Base-by-base conservation (phyloP, 768 basidiomycete genomes). In the Omphalotus guepiniiformis region DNA sequence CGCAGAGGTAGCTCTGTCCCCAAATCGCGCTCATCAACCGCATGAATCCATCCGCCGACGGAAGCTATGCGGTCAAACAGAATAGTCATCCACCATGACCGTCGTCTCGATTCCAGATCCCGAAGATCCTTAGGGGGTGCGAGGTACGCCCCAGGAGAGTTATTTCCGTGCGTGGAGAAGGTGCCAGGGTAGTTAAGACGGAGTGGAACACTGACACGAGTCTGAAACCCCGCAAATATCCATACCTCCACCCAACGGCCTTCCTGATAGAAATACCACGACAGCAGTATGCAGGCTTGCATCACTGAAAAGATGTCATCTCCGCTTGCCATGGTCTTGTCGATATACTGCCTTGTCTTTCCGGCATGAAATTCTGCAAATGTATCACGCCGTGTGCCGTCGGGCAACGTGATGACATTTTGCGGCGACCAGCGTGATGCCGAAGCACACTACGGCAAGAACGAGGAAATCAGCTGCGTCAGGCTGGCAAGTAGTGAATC, bases 51-150 rank as follows among this genome's bases (percentile, higher is more conserved):
- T 15, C 90, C 89, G 68, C 44, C 55, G 3, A 59, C 58, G 8
- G 50, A 51, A 4, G 67, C 80, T 39, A 90, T 88, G 23, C 89
- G 83, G 63, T 93, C 89, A 61, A 92, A 91, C 38, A 90, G 66
- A 32, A 93, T 80, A 16, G 87, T 83, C 86, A 90, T 90, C 89
- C 89, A 93, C 90, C 90, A 93, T 4, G 88, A 85, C 43, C 90
- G 75, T 41, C 90, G 74, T 51, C 89, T 73, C 35, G 79, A 82
- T 65, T 93, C 89, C 47, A 90, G 64, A 53, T 92, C 90, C 16
- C 76, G 78, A 35, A 79, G 61, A 59, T 86, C 85, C 59, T 79
- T 87, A 0, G 89, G 89, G 12, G 89, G 86, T 3, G 84, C 80
- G 12, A 93, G 69, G 63, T 90, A 93, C 35, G 87, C 88, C 12